phyloP scores from a whole-genome alignment of 306 rosid species.

The Cicer yamashitae region DNA sequence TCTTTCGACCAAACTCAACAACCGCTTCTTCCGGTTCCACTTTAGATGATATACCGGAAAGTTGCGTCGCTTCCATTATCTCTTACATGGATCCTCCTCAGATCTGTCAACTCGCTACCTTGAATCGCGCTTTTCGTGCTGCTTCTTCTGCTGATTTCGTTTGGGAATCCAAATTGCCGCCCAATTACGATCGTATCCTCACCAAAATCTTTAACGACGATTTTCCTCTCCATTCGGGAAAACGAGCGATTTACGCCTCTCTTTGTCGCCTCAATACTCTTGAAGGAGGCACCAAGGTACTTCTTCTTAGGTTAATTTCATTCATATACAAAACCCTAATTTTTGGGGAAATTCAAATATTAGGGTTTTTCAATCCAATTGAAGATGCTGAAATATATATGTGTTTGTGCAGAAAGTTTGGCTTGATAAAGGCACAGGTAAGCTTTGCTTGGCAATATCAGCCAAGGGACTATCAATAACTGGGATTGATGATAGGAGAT shows the following conservation, averaged over 20 bases:
- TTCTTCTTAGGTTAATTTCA: background rate
- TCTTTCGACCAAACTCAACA: background rate
- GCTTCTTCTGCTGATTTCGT: conserved; percentile 92
- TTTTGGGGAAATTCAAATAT: background rate
- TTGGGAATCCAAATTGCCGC: conserved; percentile 89
- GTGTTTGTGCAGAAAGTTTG: conserved; percentile 70
- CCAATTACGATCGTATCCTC: conserved; percentile 59
- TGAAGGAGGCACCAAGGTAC: conserved; percentile 77
- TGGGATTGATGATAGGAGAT: conserved; percentile 79
- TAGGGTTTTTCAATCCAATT: background rate
- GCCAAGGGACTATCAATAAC: conserved; percentile 81
- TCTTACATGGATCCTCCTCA: conserved; percentile 69
- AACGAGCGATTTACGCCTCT: conserved; percentile 65
- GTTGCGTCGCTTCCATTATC: conserved; percentile 74
- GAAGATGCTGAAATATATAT: background rate
- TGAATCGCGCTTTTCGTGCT: conserved; percentile 80
- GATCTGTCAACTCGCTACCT: conserved; percentile 70
- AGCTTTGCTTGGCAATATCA: conserved; percentile 76
- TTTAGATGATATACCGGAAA: conserved; percentile 82
- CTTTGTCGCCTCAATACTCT: conserved; percentile 63
- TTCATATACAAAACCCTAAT: background rate
- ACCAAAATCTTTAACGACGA: conserved; percentile 51
- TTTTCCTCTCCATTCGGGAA: conserved; percentile 50
- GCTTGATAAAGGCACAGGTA: conserved; percentile 76
- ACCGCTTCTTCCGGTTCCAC: background rate